Evolutionary conservation across 2,329 filamentous ascomycete genomes (phyloP).

Genomic region (Penicillium sp.): DNA sequence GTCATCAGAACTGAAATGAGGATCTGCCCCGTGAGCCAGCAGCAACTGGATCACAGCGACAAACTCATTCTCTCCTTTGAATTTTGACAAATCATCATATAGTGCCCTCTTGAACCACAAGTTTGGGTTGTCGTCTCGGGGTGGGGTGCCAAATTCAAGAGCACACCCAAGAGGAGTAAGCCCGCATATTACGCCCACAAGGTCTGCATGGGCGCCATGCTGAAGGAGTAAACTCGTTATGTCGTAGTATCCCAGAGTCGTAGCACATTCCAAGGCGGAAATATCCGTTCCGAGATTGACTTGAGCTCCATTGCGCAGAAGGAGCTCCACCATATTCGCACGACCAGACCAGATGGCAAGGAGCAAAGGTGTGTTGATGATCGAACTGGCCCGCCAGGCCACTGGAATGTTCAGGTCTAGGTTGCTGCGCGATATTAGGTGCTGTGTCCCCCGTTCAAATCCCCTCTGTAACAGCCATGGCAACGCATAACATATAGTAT

Average conservation of each 20-base stretch:
- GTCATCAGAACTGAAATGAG: neutral
- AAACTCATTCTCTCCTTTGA: neutral
- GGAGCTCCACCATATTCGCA: neutral
- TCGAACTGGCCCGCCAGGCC: accelerated
- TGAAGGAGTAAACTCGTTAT: neutral
- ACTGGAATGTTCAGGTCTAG: neutral
- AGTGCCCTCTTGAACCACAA: neutral
- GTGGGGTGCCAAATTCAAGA: neutral
- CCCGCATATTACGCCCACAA: neutral
- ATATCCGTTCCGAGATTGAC: neutral
- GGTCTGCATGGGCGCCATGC: neutral
- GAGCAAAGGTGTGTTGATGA: neutral
- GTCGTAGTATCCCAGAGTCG: neutral
- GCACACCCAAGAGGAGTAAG: neutral
- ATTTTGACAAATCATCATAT: accelerated
- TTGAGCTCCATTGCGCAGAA: neutral
- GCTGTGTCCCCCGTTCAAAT: neutral
- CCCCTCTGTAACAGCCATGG: neutral
- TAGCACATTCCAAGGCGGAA: neutral
- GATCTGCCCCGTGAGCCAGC: neutral
- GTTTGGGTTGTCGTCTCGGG: neutral
- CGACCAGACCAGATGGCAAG: neutral
- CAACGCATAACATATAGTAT: accelerated
- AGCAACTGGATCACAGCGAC: neutral
- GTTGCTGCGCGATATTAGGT: neutral